phyloP scores from a whole-genome alignment of 768 basidiomycete species.

The Tulasnella sp. region DNA sequence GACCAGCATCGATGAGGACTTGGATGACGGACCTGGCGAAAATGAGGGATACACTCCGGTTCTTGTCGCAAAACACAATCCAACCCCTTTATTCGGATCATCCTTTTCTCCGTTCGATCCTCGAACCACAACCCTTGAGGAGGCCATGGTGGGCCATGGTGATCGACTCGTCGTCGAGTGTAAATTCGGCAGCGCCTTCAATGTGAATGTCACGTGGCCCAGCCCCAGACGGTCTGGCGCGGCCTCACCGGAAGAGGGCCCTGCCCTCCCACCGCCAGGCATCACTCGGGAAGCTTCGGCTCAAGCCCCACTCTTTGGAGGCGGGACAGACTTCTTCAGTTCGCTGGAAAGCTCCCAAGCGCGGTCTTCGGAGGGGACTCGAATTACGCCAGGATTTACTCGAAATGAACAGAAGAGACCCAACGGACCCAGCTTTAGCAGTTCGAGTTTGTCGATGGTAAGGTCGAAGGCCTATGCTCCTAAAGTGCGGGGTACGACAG shows the following conservation, averaged over 20 bases:
- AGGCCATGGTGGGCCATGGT: slow-evolving; percentile 37
- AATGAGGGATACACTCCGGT: slow-evolving; percentile 28
- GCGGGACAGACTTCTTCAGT: slow-evolving; percentile 52
- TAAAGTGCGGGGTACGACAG: slow-evolving; percentile 64
- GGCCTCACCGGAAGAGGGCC: slow-evolving; percentile 25
- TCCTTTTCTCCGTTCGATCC: slow-evolving; percentile 31
- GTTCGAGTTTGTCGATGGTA: slow-evolving; percentile 14
- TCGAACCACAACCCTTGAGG: slow-evolving; percentile 48
- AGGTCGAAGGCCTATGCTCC: slow-evolving; percentile 31
- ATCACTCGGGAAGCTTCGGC: slow-evolving; percentile 18
- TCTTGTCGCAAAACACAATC: slow-evolving; percentile 8
- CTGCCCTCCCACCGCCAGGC: slow-evolving; percentile 29
- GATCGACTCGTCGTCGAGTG: slow-evolving; percentile 79
- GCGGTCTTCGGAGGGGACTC: not conserved
- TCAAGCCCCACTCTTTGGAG: slow-evolving; percentile 45
- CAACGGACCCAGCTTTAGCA: not conserved
- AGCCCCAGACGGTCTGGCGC: slow-evolving; percentile 31
- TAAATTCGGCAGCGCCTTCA: slow-evolving; percentile 55
- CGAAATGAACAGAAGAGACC: not conserved
- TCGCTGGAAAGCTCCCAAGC: slow-evolving; percentile 27
- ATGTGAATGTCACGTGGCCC: slow-evolving; percentile 39
- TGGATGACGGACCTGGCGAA: slow-evolving; percentile 31
- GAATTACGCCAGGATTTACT: slow-evolving; percentile 21
- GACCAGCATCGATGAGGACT: slow-evolving; percentile 32
- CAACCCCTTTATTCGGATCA: slow-evolving; percentile 14